Percentiles rank a stretch among this genome's conserved stretches.
Evolutionary conservation across 139 green algal genomes (phyloP).

Genomic region (Micractinium conductrix): DNA sequence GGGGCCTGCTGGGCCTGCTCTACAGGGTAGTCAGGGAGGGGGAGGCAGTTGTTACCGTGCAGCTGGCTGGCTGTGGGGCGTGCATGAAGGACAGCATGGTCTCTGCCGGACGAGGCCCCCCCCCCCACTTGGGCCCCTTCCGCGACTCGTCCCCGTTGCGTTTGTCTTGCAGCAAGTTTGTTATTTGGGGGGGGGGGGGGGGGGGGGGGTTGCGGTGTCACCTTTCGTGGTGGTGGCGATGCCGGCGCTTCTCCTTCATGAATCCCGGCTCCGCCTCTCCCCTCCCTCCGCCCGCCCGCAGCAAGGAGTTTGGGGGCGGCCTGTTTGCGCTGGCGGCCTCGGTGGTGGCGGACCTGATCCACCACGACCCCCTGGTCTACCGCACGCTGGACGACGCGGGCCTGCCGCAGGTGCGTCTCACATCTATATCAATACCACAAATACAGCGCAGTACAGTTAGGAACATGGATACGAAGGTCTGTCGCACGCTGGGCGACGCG

Average conservation of each 20-base stretch:
- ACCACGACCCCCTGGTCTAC: slow-evolving; percentile 93
- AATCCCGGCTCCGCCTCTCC: neutral
- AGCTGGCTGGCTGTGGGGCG: too few relatives aligned
- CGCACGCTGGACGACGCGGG: slow-evolving; percentile 61
- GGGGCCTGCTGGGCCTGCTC: neutral
- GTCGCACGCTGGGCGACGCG: slow-evolving; percentile 56
- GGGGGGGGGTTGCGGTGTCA: too few relatives aligned
- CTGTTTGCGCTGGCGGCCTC: slow-evolving; percentile 90
- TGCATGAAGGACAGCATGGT: too few relatives aligned
- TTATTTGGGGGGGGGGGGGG: too few relatives aligned
- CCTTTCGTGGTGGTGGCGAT: too few relatives aligned
- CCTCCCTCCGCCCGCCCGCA: neutral
- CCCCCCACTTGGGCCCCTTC: too few relatives aligned
- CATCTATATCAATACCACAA: neutral
- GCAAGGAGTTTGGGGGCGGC: slow-evolving; percentile 82
- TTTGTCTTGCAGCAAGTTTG: too few relatives aligned
- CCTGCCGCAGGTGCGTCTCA: slow-evolving; percentile 42
- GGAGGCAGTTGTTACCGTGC: too few relatives aligned
- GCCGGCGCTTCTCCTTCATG: too few relatives aligned
- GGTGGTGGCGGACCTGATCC: slow-evolving; percentile 90
- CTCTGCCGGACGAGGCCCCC: too few relatives aligned
- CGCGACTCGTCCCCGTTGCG: too few relatives aligned
- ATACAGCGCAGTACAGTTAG: neutral
- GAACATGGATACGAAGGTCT: slow-evolving; percentile 59
- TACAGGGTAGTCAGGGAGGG: too few relatives aligned